phyloP scores from a whole-genome alignment of 2,329 filamentous ascomycete genomes.

The Neofusicoccum parvum region DNA sequence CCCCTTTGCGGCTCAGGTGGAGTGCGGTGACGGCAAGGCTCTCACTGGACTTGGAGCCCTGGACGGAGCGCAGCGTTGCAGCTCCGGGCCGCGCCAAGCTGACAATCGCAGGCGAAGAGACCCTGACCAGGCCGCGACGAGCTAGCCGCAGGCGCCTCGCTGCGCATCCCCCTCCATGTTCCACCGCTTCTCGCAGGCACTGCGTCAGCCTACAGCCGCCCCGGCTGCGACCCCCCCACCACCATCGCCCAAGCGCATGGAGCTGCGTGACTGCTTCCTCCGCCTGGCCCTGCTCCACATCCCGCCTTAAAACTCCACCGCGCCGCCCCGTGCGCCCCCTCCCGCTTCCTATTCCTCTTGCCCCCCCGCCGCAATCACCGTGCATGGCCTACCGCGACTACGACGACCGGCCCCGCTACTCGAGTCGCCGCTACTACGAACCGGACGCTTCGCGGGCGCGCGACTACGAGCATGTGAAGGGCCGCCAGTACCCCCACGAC shows the following conservation, averaged over 20 bases:
- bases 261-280: constrained; percentile 10
- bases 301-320: constrained; percentile 10
- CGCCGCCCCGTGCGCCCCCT: background rate
- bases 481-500: background rate
- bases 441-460: constrained; percentile 19
- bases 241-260: constrained; percentile 4
- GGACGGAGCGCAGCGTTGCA: background rate
- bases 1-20: constrained; percentile 20
- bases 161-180: background rate
- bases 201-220: constrained; percentile 17
- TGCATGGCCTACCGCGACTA: constrained; percentile 20
- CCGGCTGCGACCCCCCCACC: constrained; percentile 10
- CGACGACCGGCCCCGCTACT: constrained; percentile 13
- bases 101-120: background rate
- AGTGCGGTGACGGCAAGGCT: constrained; percentile 15
- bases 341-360: background rate
- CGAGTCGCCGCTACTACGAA: constrained; percentile 20
- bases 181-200: constrained; percentile 7
- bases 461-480: constrained; percentile 18
- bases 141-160: background rate
- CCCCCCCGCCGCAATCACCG: background rate
- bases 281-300: constrained; percentile 5
- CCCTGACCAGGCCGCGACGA: constrained; percentile 2
- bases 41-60: constrained; percentile 11
- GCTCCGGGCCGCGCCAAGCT: background rate